phyloP scores from a whole-genome alignment of 208 protist species.

The Entamoeba invadens region DNA sequence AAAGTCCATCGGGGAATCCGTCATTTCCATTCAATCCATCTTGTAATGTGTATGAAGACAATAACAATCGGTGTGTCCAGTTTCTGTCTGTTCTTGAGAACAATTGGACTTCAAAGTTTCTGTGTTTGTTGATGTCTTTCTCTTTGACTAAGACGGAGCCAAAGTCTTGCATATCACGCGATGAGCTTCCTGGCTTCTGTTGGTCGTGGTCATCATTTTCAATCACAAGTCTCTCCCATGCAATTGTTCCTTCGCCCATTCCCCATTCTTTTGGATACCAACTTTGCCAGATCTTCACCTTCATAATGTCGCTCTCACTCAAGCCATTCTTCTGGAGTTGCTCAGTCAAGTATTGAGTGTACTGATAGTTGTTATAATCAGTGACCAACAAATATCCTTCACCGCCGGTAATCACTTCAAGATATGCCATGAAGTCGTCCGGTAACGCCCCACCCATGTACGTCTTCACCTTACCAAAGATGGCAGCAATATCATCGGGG shows the following conservation, averaged over 20 bases:
- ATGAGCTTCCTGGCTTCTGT: too few relatives aligned
- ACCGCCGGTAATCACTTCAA: too few relatives aligned
- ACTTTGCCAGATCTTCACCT: slow-evolving; percentile 52
- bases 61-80: slow-evolving; percentile 6
- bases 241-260: not conserved
- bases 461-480: slow-evolving; percentile 39
- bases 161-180: slow-evolving; percentile 49
- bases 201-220: slow-evolving; percentile 54
- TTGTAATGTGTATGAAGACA: slow-evolving; percentile 39
- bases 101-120: slow-evolving; percentile 50
- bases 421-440: too few relatives aligned
- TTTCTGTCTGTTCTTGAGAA: too few relatives aligned
- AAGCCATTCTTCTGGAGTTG: slow-evolving; percentile 30
- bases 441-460: slow-evolving; percentile 42
- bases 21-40: too few relatives aligned
- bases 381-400: slow-evolving; percentile 36
- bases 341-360: too few relatives aligned
- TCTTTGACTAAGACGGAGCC: slow-evolving; percentile 42
- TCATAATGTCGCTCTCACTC: slow-evolving; percentile 34
- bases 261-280: slow-evolving; percentile 41
- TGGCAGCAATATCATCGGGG: slow-evolving; percentile 37
- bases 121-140: slow-evolving; percentile 23
- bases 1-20: too few relatives aligned
- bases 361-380: slow-evolving; percentile 40
- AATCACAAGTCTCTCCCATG: slow-evolving; percentile 26